Evolutionary conservation across 352 stramenopile genomes (phyloP), one percentile per base, ranked within the genome.

Genomic region (Globisporangium ultimum): DNA sequence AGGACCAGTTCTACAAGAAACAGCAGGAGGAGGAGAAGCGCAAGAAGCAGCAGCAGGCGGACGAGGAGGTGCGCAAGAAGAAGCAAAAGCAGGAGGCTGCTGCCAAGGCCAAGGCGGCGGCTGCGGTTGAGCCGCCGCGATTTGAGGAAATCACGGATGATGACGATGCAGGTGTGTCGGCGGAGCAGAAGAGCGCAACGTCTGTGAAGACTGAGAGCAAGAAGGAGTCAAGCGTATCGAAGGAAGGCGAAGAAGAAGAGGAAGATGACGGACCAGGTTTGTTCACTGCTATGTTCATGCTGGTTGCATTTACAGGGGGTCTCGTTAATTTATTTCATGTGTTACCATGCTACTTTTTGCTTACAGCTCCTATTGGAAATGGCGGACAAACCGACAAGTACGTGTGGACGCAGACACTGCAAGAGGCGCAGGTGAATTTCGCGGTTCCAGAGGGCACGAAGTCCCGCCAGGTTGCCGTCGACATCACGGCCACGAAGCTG

Each of bases 331-430:
- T 48, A 17, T 48, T 52, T 53, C n/a, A 51, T 41, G 38, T 62
- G 17, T 53, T 18, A n/a, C 28, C 0, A 18, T 41, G 18, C 18
- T 18, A 46, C 55, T 41, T 38, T 18, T 70, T 67, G 41, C 18
- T 41, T 59, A 36, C 59, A 94, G 93, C 87, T 15, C 82, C 84
- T 20, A 67, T 84, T n/a, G 96, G 95, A 36, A 99, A 98, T 56
- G 94, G 94, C 50, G 91, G 88, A 1, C 67, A 78, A 51, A 97
- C 89, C 2, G 91, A 97, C 50, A 90, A 97, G 56, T 99, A 99
- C 62, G 78, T 93, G 24, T 99, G 97, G 97, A 99, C 97, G 7
- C 97, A 99, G 75, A 99, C 96, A 14, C 78, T 99, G 45, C 78
- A 97, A 48, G 98, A 99, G 74, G 76, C 98, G 5, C 92, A 89